Conservation (phyloP, 208 protist species). For the Wallacemonas sp. region DNA sequence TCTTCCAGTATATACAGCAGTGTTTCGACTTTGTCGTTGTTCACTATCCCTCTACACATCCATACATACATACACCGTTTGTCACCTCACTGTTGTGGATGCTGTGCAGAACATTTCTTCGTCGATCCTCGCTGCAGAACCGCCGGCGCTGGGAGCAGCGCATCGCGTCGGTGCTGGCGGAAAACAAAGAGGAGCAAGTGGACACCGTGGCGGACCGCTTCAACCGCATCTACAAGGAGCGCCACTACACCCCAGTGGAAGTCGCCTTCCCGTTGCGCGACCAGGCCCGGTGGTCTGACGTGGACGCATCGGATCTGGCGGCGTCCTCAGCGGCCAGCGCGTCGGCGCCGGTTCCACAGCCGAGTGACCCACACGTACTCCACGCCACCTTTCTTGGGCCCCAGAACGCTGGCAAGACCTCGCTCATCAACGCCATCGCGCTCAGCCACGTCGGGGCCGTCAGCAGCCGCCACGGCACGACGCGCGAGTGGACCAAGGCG, state of each 20-base stretch:
- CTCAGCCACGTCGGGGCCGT: conserved; percentile 84
- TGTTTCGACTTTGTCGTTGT: no score
- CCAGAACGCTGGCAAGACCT: conserved; percentile 89
- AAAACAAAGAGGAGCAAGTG: conserved; percentile 55
- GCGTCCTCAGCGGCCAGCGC: neutral
- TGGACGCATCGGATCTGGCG: conserved; percentile 8
- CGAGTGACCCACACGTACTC: conserved; percentile 46
- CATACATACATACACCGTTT: neutral
- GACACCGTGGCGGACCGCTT: conserved; percentile 76
- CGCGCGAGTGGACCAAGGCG: conserved; percentile 78
- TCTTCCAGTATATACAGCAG: no score
- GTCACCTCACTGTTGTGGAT: neutral
- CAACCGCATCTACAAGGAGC: conserved; percentile 82
- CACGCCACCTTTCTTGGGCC: conserved; percentile 73
- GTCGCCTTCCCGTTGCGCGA: conserved; percentile 77
- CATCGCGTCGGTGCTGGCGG: conserved; percentile 67
- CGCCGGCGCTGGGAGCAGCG: conserved; percentile 89
- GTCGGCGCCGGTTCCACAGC: conserved; percentile 26
- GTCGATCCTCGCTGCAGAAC: conserved; percentile 47
- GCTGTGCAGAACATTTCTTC: neutral
- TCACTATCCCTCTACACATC: no score
- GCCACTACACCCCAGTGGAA: conserved; percentile 81
- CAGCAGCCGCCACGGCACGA: conserved; percentile 79
- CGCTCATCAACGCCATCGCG: conserved; percentile 84
- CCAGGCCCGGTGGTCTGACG: conserved; percentile 29